A percentile compares a stretch with the other conserved stretches of the same genome.
Conservation (phyloP, 1,139 yeast species). For the Magnusiomyces suaveolens region DNA sequence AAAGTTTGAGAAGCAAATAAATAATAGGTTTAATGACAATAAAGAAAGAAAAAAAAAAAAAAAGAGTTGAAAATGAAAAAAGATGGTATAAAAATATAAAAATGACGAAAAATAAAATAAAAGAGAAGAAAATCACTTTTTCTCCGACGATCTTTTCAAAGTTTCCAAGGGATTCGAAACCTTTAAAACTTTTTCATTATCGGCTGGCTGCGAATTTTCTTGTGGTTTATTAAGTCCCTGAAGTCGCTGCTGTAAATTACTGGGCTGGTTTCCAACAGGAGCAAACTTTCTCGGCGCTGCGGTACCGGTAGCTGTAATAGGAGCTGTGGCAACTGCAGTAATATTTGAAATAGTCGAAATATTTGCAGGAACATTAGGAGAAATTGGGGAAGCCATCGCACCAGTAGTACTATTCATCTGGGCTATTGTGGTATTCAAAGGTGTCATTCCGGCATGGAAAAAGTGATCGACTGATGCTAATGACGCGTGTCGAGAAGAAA, state of each 20-base stretch:
- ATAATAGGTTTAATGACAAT: neutral
- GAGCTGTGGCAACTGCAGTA: neutral
- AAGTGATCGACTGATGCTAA: neutral
- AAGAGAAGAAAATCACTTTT: no score
- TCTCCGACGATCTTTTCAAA: neutral
- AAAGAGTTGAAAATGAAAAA: no score
- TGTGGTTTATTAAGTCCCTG: neutral
- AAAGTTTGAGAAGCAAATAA: no score
- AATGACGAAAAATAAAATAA: no score
- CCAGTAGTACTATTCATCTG: neutral
- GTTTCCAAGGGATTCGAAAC: neutral
- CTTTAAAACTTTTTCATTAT: no score
- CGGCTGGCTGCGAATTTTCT: no score
- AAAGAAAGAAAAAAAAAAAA: no score
- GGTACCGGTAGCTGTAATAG: neutral
- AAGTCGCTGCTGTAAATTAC: neutral
- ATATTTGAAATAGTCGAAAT: neutral
- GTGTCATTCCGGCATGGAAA: neutral
- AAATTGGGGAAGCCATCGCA: neutral
- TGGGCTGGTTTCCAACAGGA: neutral
- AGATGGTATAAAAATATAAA: no score
- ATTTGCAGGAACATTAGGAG: neutral
- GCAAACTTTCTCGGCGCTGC: neutral
- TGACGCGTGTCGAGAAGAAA: neutral
- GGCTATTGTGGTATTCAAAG: neutral